Evolutionary conservation across 1,139 yeast species (phyloP), one percentile per base, ranked within the genome.

Genomic region (Pneumocystis carinii): DNA sequence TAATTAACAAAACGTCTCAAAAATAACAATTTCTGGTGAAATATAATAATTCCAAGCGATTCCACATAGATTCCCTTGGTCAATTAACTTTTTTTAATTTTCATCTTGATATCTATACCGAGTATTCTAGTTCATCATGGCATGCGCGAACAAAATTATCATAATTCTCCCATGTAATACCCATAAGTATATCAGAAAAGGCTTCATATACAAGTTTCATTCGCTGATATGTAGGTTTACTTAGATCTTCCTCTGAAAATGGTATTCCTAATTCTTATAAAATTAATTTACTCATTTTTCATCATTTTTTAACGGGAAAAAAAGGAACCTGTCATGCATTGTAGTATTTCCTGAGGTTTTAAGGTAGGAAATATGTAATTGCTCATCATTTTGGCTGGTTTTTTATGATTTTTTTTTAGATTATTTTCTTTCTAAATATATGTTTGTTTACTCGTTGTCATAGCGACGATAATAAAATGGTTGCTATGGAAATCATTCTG

Each of bases 131-230:
- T 17, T 60, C 59, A 14, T 62, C 61, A 24, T 60, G 61, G 19
- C 68, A 63, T 5, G 71, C 71, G 48, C 67, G 67, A 35, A 73
- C 64, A 3, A 71, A 68, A n/a, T 67, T 72, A 48, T 79, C 75
- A 36, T 83, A 69, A 38, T 75, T 72, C 56, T 77, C 80, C 3
- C 80, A 77, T 1, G 86, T 79, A 1, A 85, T 76, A 17, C 86
- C 88, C 72, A 85, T 77, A 69, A 86, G 87, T 36, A 82, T 78
- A 66, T 86, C 90, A 65, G 87, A 77, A 17, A 88, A 81, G 70
- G 85, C 90, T 67, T 85, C 87, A 66, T 85, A 83, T 42, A 88
- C 73, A n/a, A 81, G 75, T 64, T 79, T 80, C 66, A 86, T 80
- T 69, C 81, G 86, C 61, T 80, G 81, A 15, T 84, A 77, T 0